phyloP scores from a whole-genome alignment of 176 grass and related monocot genomes.

The Phyllostachys edulis region DNA sequence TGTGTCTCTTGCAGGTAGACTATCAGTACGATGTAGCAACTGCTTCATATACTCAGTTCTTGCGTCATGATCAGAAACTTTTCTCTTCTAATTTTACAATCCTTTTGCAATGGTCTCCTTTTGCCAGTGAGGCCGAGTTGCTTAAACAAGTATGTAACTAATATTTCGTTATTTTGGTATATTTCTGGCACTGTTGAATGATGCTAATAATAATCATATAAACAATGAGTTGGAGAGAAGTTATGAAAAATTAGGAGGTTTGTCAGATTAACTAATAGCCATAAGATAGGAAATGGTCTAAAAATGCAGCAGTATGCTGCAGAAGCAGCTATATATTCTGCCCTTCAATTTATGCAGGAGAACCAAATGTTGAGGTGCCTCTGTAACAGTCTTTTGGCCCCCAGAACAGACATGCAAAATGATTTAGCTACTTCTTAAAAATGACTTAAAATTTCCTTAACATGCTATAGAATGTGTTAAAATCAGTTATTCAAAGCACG shows the following conservation, averaged over 20 bases:
- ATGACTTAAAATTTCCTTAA: conserved; percentile 6
- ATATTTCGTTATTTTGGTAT: conserved; percentile 14
- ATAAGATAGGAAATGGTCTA: conserved; percentile 10
- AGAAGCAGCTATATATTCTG: not conserved
- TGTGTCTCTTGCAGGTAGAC: conserved; percentile 69
- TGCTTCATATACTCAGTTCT: conserved; percentile 63
- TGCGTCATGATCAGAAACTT: conserved; percentile 74
- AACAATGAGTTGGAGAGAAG: not conserved
- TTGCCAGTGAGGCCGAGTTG: conserved; percentile 77
- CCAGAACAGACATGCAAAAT: conserved; percentile 12
- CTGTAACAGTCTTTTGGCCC: not conserved
- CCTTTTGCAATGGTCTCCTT: conserved; percentile 93
- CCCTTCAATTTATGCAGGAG: not conserved
- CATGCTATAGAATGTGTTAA: conserved; percentile 22
- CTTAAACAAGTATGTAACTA: conserved; percentile 67
- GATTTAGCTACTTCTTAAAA: not conserved
- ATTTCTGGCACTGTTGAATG: conserved; percentile 26
- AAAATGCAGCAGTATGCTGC: not conserved
- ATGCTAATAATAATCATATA: conserved; percentile 19
- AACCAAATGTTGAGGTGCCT: not conserved
- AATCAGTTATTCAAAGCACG: not conserved
- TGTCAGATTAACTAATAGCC: conserved; percentile 7
- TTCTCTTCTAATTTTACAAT: conserved; percentile 86
- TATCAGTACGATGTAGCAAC: conserved; percentile 61
- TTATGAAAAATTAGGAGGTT: conserved; percentile 12